Evolutionary conservation across 2,329 filamentous ascomycete species (phyloP).

Genomic region (Aspergillus luchuensis): DNA sequence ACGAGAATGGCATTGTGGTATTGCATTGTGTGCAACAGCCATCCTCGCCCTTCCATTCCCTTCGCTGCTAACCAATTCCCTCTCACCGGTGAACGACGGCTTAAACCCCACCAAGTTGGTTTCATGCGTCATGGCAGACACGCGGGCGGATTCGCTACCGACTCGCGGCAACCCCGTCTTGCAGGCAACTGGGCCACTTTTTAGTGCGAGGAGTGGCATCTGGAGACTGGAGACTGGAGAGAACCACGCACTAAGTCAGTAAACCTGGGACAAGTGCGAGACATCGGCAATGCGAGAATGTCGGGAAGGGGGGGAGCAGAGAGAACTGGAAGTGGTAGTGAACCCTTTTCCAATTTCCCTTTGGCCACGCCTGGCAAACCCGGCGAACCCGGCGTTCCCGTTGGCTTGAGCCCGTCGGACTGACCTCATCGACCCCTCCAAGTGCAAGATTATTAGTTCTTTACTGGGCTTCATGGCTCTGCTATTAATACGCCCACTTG

Average conservation of each 20-base stretch:
- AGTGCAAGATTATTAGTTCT: not conserved
- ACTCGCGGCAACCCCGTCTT: conserved; percentile 10
- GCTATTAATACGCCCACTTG: not conserved
- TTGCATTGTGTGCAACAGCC: not conserved
- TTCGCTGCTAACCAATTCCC: conserved; percentile 23
- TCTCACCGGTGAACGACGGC: conserved; percentile 24
- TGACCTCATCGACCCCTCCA: conserved; percentile 38
- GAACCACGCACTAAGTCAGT: conserved; percentile 6
- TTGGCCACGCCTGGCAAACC: conserved; percentile 9
- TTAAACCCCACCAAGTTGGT: conserved; percentile 19
- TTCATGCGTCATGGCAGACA: conserved; percentile 31
- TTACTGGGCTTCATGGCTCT: not conserved
- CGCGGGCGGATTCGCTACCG: conserved; percentile 14
- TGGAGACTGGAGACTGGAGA: conserved; percentile 7
- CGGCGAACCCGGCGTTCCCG: conserved; percentile 27
- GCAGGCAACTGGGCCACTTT: not conserved
- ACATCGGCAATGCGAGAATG: conserved; percentile 1
- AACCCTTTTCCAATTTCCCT: not conserved
- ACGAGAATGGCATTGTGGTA: conserved; percentile 3
- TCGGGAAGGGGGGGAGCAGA: not conserved
- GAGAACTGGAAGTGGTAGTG: not conserved
- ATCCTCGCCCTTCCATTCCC: conserved; percentile 14
- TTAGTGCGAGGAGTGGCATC: not conserved
- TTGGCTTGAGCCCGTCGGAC: conserved; percentile 25
- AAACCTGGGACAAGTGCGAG: not conserved